Conservation (phyloP, 1,284 basidiomycete genomes). For the Boletus albobrunnescens region DNA sequence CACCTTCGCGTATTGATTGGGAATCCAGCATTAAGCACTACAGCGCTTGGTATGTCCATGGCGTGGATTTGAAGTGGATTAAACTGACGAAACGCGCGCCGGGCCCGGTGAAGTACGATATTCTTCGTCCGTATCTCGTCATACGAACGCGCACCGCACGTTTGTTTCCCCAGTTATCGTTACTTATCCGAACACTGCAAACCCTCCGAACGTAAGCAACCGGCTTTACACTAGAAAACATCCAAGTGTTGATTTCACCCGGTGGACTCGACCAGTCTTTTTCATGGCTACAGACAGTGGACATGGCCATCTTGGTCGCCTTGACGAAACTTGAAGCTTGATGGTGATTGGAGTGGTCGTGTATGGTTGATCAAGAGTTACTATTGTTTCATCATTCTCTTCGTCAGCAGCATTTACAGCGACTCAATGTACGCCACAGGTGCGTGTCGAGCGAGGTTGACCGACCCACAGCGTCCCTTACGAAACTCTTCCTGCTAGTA, state of each 20-base stretch:
- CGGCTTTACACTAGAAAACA: background rate
- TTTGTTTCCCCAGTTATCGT: no score
- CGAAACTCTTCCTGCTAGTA: background rate
- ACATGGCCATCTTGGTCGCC: background rate
- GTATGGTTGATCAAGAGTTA: no score
- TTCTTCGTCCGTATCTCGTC: background rate
- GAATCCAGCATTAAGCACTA: background rate
- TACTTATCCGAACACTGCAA: background rate
- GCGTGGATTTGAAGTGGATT: no score
- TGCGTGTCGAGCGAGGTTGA: background rate
- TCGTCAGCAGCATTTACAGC: background rate
- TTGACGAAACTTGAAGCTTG: background rate
- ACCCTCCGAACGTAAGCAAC: background rate
- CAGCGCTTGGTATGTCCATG: background rate
- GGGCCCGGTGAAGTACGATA: background rate
- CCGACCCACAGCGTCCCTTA: background rate
- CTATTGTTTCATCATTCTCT: no score
- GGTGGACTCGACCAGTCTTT: background rate
- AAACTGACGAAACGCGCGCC: background rate
- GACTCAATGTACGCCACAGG: background rate
- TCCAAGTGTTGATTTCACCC: background rate
- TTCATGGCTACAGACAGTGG: background rate
- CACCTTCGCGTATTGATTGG: background rate
- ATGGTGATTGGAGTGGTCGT: background rate
- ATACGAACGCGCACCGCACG: no score